Conservation (phyloP, 2,329 filamentous ascomycete genomes). For the Chrysoporthe puriensis region DNA sequence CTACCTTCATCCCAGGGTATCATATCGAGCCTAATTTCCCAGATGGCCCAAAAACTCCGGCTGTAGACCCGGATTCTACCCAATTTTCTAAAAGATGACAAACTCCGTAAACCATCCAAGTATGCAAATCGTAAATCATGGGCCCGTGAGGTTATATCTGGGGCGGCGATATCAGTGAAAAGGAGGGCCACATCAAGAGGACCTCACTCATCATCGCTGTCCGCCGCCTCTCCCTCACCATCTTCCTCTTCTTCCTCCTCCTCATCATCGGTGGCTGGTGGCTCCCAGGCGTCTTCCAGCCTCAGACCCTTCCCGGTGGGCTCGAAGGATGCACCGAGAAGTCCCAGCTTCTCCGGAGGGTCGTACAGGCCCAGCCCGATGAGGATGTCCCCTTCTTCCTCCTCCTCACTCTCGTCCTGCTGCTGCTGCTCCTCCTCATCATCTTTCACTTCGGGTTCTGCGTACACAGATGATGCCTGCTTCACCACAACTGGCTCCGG, state of each 20-base stretch:
- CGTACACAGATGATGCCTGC: constrained; percentile 55
- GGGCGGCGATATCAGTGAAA: background rate
- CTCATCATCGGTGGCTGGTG: constrained; percentile 63
- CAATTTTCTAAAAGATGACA: background rate
- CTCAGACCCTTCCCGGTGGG: constrained; percentile 74
- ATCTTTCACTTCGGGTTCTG: constrained; percentile 48
- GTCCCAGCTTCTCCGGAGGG: constrained; percentile 58
- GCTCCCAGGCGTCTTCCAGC: constrained; percentile 80
- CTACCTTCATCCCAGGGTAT: constrained; percentile 26
- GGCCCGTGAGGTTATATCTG: background rate
- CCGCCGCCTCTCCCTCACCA: constrained; percentile 38
- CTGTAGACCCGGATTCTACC: constrained; percentile 7
- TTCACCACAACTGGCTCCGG: constrained; percentile 48
- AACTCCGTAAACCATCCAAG: constrained; percentile 24
- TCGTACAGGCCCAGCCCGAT: constrained; percentile 86
- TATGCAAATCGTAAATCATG: constrained; percentile 31
- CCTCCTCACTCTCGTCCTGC: constrained; percentile 25
- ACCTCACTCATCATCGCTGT: constrained; percentile 31
- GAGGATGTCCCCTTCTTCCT: constrained; percentile 67
- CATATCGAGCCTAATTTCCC: constrained; percentile 20
- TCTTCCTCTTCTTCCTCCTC: constrained; percentile 48
- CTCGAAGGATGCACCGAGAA: constrained; percentile 57
- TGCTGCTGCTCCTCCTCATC: constrained; percentile 63
- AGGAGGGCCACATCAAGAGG: background rate
- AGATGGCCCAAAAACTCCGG: background rate